Base-by-base conservation (phyloP, 2,329 filamentous ascomycete species). In the Leptodontidium sp. region DNA sequence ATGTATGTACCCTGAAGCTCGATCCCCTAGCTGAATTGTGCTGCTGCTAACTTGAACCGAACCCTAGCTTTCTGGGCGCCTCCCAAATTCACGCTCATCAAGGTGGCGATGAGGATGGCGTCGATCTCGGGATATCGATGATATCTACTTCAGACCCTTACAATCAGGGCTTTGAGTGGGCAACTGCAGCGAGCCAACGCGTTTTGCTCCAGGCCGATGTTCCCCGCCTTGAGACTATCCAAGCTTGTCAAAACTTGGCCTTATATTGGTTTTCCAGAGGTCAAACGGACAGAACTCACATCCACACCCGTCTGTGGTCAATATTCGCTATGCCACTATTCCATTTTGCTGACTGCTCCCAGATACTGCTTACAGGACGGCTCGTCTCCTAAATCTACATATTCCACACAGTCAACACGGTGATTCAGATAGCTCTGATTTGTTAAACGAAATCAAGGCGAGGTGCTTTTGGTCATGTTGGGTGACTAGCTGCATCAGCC, bases 241-340 rank as follows among this genome's bases (percentile, higher is more conserved):
- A 52, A 52, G 49, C 49, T 17, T 52, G 49, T 52, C 49, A 52
- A 52, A 52, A 52, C 49, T 52, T 52, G 49, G 21, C 49, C n/a
- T 52, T 52, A 9, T 52, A 52, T 26, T 52, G 49, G 49, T 52
- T 52, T 26, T 52, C 49, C 17, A 24, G 49, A 26, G 49, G 49
- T 26, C 49, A 52, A 52, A 52, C 21, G 49, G 24, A 52, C n/a
- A 12, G 49, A 52, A 52, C 49, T 52, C 49, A 52, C 17, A 52
- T 52, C 17, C 49, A 52, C 21, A 6, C 49, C 49, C 21, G 49
- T 52, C 49, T 52, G 49, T 52, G 49, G 24, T 52, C 49, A 52
- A 52, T 26, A 26, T 26, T 52, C 49, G 49, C 49, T 12, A 17
- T 24, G 49, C 49, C 49, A 52, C 49, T 17, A 26, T 52, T 52